Evolutionary conservation across 108 stramenopile genomes (phyloP).

Genomic region (Heterococcus sp.): DNA sequence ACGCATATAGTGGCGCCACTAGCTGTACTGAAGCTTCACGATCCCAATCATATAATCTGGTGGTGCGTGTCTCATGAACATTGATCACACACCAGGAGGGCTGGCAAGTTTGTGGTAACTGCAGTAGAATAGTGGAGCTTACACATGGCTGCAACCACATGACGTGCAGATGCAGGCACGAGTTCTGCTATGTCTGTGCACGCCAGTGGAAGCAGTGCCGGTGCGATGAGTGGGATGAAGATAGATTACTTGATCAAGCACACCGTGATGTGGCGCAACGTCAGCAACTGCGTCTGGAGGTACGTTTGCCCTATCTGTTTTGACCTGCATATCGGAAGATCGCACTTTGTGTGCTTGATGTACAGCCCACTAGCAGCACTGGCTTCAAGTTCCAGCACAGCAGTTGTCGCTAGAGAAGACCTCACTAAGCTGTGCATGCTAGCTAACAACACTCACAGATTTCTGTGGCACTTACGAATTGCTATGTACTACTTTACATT

Average conservation of each 20-base stretch:
- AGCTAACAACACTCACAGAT: too few relatives aligned
- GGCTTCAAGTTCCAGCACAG: background rate
- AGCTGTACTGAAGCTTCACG: too few relatives aligned
- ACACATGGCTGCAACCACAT: conserved; percentile 39
- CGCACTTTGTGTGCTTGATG: background rate
- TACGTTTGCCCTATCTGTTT: background rate
- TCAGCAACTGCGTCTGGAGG: background rate
- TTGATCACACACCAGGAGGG: too few relatives aligned
- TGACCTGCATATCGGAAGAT: background rate
- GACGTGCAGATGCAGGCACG: conserved; percentile 33
- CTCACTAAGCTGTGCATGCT: background rate
- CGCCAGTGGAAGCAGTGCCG: background rate
- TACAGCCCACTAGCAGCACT: background rate
- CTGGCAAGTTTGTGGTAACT: background rate
- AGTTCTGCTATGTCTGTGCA: conserved; percentile 35
- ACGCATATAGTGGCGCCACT: too few relatives aligned
- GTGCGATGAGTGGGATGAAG: background rate
- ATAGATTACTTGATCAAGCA: background rate
- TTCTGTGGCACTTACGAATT: too few relatives aligned
- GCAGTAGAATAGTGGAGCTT: conserved; percentile 28
- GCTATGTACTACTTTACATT: too few relatives aligned
- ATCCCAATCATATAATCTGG: too few relatives aligned
- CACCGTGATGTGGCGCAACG: background rate
- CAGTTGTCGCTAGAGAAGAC: background rate
- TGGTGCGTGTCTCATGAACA: too few relatives aligned